Evolutionary conservation across 495 filamentous ascomycete species (phyloP), one percentile per base, ranked within the genome.

Genomic region (Penicillium dipodomyicola): DNA sequence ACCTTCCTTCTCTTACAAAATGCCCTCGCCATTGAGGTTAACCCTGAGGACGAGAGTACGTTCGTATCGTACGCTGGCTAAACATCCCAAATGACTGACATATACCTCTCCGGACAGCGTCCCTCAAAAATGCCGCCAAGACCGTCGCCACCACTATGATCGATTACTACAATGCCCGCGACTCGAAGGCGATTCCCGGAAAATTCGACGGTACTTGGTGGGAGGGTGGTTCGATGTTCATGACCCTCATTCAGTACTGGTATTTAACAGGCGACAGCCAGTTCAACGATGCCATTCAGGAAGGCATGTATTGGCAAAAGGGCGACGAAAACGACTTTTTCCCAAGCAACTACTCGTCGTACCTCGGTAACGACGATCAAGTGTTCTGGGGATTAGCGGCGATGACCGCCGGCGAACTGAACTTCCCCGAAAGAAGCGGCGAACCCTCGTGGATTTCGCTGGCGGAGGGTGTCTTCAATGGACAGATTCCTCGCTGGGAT

Each of bases 351-450:
- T 68, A 77, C 47, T 76, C 69, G 42, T 59, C 63, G 35, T 69
- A 69, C 25, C 68, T 74, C 58, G 85, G 85, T 1, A 89, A 88
- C 62, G 85, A 88, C 56, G 86, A 88, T 60, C 87, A 91, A 70
- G 84, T 84, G 11, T 91, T 91, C 66, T 93, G 89, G 89, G 85
- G 77, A 3, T 76, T 92, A 39, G 75, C 85, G 22, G 81, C 86
- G 53, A 81, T 93, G 59, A 74, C 85, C 4, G 89, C 88, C 0
- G 82, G 84, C 7, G 89, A 93, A 63, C 71, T 84, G 45, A 82
- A 82, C 60, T 90, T 87, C 57, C 86, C 88, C 1, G 77, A 88
- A 56, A 80, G 85, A 2, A 56, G 77, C 4, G 65, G 51, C 3
- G 67, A 80, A n/a, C 80, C 84, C 0, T 75, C 77, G 1, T 91